phyloP scores from a whole-genome alignment of 768 basidiomycete species.

The Calocera viscosa region DNA sequence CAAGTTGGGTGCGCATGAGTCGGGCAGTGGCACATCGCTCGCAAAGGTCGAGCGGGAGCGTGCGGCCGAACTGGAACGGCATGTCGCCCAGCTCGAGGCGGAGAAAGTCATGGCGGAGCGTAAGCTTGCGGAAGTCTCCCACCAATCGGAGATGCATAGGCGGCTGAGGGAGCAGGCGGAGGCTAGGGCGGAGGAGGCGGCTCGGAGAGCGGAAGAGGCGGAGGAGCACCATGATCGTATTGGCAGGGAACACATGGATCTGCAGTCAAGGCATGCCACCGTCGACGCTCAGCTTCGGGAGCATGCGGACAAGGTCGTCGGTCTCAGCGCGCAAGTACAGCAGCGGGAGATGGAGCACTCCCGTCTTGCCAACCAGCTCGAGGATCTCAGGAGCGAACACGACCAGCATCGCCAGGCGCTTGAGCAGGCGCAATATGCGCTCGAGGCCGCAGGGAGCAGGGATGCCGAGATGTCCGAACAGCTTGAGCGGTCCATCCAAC shows the following conservation, averaged over 20 bases:
- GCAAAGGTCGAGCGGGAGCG: slow-evolving; percentile 69
- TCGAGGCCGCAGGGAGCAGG: slow-evolving; percentile 62
- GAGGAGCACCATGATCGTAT: slow-evolving; percentile 55
- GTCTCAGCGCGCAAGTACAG: slow-evolving; percentile 59
- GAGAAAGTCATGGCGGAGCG: slow-evolving; percentile 57
- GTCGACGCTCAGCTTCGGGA: slow-evolving; percentile 61
- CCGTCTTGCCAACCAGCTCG: slow-evolving; percentile 50
- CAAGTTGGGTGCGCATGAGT: slow-evolving; percentile 79
- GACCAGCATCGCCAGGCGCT: slow-evolving; percentile 81
- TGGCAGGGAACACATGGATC: slow-evolving; percentile 49
- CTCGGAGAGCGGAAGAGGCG: slow-evolving; percentile 59
- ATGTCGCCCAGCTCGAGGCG: slow-evolving; percentile 46
- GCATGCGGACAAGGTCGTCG: slow-evolving; percentile 58
- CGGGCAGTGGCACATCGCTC: slow-evolving; percentile 49
- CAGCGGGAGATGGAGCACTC: slow-evolving; percentile 70
- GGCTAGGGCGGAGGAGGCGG: slow-evolving; percentile 59
- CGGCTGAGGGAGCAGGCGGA: slow-evolving; percentile 67
- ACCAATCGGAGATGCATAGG: slow-evolving; percentile 65
- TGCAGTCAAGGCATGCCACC: slow-evolving; percentile 49
- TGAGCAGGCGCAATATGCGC: slow-evolving; percentile 69
- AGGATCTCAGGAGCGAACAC: slow-evolving; percentile 53
- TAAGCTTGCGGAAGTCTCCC: slow-evolving; percentile 56
- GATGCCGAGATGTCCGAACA: slow-evolving; percentile 67
- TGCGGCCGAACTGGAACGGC: slow-evolving; percentile 56
- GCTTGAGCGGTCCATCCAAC: slow-evolving; percentile 56